phyloP scores from a whole-genome alignment of 495 filamentous ascomycete genomes.

The Niebla homalea region DNA sequence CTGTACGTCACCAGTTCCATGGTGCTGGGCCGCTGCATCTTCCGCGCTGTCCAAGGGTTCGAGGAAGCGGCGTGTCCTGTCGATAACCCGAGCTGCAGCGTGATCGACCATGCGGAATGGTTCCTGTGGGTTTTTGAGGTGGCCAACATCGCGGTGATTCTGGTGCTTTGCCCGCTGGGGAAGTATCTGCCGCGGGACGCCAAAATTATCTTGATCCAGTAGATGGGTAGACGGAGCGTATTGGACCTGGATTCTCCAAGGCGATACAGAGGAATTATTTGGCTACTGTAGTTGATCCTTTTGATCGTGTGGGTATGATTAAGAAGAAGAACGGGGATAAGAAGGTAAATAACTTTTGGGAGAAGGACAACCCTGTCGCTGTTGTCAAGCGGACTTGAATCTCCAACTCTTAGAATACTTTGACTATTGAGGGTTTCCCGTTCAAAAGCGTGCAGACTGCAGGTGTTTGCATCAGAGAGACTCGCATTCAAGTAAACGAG shows the following conservation, averaged over 20 bases:
- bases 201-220: constrained; percentile 46
- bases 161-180: constrained; percentile 53
- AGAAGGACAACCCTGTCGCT: constrained; percentile 17
- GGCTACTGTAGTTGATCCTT: constrained; percentile 51
- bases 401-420: too few species aligned
- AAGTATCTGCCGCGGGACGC: constrained; percentile 45
- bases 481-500: too few species aligned
- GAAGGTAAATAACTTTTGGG: constrained; percentile 43
- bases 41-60: constrained; percentile 52
- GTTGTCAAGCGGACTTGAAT: too few species aligned
- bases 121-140: constrained; percentile 64
- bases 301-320: constrained; percentile 48
- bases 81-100: constrained; percentile 12
- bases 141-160: constrained; percentile 44
- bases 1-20: constrained; percentile 50
- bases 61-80: constrained; percentile 28
- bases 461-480: too few species aligned
- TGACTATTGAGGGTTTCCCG: too few species aligned
- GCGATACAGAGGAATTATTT: constrained; percentile 28
- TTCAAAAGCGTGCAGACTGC: too few species aligned
- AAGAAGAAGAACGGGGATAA: constrained; percentile 25
- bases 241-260: constrained; percentile 50
- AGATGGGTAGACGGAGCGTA: constrained; percentile 53
- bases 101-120: constrained; percentile 46
- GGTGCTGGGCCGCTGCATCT: constrained; percentile 51